phyloP scores from a whole-genome alignment of 768 basidiomycete genomes.

The Amylocystis lapponica region DNA sequence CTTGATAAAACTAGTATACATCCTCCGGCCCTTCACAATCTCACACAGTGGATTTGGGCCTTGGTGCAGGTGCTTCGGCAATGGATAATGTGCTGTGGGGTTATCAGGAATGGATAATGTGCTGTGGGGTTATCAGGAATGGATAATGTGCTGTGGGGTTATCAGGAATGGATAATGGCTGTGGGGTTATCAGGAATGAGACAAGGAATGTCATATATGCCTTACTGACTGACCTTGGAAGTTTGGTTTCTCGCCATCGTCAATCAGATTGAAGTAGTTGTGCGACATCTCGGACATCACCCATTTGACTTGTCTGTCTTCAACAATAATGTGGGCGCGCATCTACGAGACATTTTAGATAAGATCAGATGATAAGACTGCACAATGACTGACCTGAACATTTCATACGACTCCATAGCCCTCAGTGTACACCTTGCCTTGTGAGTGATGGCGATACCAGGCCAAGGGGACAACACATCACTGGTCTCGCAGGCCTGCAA shows the following conservation, averaged over 20 bases:
- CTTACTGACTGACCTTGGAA: not conserved
- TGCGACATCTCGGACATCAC: not conserved
- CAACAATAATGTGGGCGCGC: no score
- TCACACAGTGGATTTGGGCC: not conserved
- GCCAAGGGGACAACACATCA: not conserved
- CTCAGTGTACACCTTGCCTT: not conserved
- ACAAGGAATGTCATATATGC: not conserved
- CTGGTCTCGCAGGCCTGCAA: not conserved
- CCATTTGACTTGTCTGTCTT: not conserved
- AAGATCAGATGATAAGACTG: no score
- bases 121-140: no score
- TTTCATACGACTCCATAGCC: not conserved
- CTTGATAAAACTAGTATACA: conserved; percentile 11
- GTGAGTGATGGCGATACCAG: not conserved
- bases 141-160: no score
- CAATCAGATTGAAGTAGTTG: not conserved
- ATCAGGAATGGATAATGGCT: no score
- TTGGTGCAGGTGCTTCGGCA: not conserved
- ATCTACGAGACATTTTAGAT: no score
- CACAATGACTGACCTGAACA: not conserved
- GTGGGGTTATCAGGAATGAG: not conserved
- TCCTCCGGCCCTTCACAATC: not conserved
- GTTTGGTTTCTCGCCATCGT: not conserved
- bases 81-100: no score
- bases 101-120: no score